These are phyloP conservation scores for Kluyveromyces sp. DNA, from an alignment of 1,139 yeast genomes.

Conservation along the genomic window DNA sequence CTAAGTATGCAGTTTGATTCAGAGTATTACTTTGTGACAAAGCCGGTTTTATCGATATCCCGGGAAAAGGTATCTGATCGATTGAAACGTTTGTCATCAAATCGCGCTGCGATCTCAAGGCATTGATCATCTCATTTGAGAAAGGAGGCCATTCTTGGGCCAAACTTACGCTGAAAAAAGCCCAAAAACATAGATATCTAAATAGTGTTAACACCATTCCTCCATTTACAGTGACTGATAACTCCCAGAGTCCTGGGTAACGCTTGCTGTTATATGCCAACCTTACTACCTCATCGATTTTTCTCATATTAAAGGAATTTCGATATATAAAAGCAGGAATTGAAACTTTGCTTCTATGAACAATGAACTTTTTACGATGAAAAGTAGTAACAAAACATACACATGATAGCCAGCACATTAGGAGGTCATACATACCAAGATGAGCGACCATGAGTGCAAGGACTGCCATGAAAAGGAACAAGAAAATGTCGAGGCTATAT, in stretches of 20 bases:
- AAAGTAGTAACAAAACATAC: too few species aligned
- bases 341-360: too few species aligned
- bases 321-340: too few species aligned
- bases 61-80: constrained; percentile 49
- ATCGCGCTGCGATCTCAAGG: constrained; percentile 63
- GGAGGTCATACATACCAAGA: too few species aligned
- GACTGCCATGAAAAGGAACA: not conserved
- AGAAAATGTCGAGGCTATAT: not conserved
- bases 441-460: not conserved
- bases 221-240: not conserved
- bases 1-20: constrained; percentile 40
- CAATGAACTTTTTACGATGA: too few species aligned
- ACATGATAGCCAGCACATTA: too few species aligned
- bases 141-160: constrained; percentile 19
- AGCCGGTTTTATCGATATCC: constrained; percentile 46
- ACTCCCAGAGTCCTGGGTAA: too few species aligned
- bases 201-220: not conserved
- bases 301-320: too few species aligned
- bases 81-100: constrained; percentile 47
- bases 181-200: not conserved
- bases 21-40: constrained; percentile 44
- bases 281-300: too few species aligned
- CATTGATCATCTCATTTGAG: constrained; percentile 30
- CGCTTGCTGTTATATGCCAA: too few species aligned
- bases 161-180: not conserved